Evolutionary conservation across 768 basidiomycete genomes (phyloP).

Genomic region (Pleurotus djamor): DNA sequence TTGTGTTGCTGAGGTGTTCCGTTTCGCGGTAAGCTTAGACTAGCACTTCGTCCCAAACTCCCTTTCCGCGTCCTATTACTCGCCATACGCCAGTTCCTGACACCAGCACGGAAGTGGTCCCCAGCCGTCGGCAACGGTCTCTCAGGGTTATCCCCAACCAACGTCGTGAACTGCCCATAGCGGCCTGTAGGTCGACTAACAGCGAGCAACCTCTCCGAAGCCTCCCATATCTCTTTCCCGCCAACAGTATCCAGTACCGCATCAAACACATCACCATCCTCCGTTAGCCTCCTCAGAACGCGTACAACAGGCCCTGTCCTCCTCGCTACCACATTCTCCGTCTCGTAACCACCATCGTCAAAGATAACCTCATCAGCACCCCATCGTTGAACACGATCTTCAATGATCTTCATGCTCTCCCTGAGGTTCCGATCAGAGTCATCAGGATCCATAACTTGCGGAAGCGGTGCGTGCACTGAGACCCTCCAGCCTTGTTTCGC

Average conservation of each 20-base stretch:
- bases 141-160: conserved; percentile 69
- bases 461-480: conserved; percentile 59
- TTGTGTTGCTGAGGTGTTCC: background rate
- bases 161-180: conserved; percentile 69
- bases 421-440: conserved; percentile 19
- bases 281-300: conserved; percentile 48
- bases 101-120: conserved; percentile 71
- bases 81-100: conserved; percentile 54
- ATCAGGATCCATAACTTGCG: conserved; percentile 19
- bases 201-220: conserved; percentile 57
- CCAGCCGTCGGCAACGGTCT: conserved; percentile 66
- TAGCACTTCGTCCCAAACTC: conserved; percentile 13
- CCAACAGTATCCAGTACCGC: conserved; percentile 84
- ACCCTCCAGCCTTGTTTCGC: conserved; percentile 68
- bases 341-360: conserved; percentile 44
- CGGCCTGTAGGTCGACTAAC: conserved; percentile 11
- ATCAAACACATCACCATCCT: conserved; percentile 67
- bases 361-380: conserved; percentile 81
- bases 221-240: conserved; percentile 78
- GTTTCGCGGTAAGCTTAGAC: background rate
- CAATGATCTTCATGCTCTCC: conserved; percentile 40
- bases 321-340: conserved; percentile 26
- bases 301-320: conserved; percentile 45
- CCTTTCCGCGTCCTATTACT: conserved; percentile 9
- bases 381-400: conserved; percentile 59